Evolutionary conservation across 164 flowering plant genomes (phyloP).

Genomic region (Protea cynaroides): DNA sequence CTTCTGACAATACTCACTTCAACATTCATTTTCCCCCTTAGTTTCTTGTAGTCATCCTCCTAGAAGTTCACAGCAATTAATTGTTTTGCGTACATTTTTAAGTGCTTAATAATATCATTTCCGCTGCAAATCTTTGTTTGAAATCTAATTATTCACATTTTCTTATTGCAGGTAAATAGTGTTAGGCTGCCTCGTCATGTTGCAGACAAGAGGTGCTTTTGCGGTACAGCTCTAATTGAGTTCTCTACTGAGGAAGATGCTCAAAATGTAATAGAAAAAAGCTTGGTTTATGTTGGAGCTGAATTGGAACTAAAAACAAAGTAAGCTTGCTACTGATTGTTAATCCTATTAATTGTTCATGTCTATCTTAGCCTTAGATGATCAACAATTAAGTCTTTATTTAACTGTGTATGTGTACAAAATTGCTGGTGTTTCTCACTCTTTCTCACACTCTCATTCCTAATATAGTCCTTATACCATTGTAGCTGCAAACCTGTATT

Average conservation of each 20-base stretch:
- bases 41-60: too few species aligned
- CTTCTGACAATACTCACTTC: too few species aligned
- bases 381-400: not conserved
- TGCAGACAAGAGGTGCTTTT: conserved; percentile 65
- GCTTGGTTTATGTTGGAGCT: conserved; percentile 54
- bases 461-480: too few species aligned
- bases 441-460: too few species aligned
- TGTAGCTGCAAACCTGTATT: not conserved
- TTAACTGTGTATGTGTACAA: not conserved
- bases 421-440: not conserved
- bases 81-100: too few species aligned
- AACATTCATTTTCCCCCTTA: too few species aligned
- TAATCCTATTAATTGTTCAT: not conserved
- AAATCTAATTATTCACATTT: not conserved
- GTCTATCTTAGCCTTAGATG: not conserved
- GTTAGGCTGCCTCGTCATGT: conserved; percentile 90
- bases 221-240: conserved; percentile 86
- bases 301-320: conserved; percentile 71
- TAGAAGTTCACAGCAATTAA: too few species aligned
- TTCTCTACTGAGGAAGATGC: conserved; percentile 86
- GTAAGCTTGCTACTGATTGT: conserved; percentile 36
- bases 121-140: too few species aligned
- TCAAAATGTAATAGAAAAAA: conserved; percentile 49
- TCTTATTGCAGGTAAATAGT: conserved; percentile 66
- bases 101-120: too few species aligned